These are phyloP conservation scores for Xylaria arbuscula DNA, from an alignment of 2,329 filamentous ascomycete genomes.

Conservation along the genomic window DNA sequence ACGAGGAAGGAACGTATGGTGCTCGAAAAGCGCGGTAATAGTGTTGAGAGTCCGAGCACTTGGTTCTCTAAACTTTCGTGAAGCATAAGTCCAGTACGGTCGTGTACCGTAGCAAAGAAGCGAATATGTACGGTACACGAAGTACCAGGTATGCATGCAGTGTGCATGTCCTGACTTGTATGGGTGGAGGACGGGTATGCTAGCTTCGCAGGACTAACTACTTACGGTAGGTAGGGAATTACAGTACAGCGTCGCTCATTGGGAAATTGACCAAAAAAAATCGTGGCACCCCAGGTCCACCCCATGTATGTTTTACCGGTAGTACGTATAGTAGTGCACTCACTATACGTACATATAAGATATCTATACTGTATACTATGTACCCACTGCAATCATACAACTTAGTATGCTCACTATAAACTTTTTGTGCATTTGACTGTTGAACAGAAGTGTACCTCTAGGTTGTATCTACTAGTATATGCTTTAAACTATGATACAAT, in stretches of 20 bases:
- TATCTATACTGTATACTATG: neutral
- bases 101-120: neutral
- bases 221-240: slow-evolving; percentile 7
- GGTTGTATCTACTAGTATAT: no score
- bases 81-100: neutral
- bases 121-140: neutral
- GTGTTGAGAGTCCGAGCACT: neutral
- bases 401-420: neutral
- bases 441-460: neutral
- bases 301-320: neutral
- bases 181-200: neutral
- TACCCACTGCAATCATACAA: neutral
- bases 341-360: neutral
- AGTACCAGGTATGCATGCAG: neutral
- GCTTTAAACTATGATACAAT: no score
- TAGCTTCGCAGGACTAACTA: neutral
- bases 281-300: slow-evolving; percentile 14
- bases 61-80: neutral
- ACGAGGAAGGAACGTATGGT: slow-evolving; percentile 3
- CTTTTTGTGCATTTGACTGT: neutral
- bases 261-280: slow-evolving; percentile 6
- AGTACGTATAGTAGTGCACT: neutral
- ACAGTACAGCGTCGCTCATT: slow-evolving; percentile 1
- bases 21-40: neutral
- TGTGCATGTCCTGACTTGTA: slow-evolving; percentile 1